Evolutionary conservation across 768 basidiomycete genomes (phyloP).

Genomic region (Suillus subaureus): DNA sequence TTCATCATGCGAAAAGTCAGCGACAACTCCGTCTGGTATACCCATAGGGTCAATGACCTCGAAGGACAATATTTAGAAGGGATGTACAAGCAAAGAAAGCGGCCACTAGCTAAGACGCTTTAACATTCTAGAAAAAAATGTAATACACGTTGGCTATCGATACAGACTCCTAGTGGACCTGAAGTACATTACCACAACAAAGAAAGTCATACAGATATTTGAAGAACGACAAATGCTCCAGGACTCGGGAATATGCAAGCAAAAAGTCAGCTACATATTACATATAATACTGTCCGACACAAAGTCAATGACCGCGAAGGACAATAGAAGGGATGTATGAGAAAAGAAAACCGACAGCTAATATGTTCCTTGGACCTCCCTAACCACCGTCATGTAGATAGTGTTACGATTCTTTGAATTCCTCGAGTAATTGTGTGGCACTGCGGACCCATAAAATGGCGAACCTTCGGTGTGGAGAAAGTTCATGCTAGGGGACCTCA

Average conservation of each 20-base stretch:
- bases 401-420: conserved; percentile 23
- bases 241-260: not conserved
- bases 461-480: not conserved
- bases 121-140: not conserved
- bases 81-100: not conserved
- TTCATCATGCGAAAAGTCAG: not conserved
- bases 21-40: not conserved
- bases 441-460: conserved; percentile 5
- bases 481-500: conserved; percentile 13
- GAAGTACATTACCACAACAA: not conserved
- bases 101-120: not conserved
- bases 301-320: not conserved
- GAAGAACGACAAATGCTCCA: not conserved
- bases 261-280: not conserved
- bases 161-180: not conserved
- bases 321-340: not conserved
- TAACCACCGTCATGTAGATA: conserved; percentile 48
- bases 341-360: not conserved
- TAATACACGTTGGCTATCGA: not conserved
- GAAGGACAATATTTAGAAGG: not conserved
- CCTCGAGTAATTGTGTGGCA: conserved; percentile 1
- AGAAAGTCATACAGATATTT: not conserved
- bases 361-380: conserved; percentile 32
- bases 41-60: not conserved
- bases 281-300: not conserved